These are phyloP conservation scores for Taiozyma sp. DNA, from an alignment of 1,139 yeast genomes.

Conservation along the genomic window DNA sequence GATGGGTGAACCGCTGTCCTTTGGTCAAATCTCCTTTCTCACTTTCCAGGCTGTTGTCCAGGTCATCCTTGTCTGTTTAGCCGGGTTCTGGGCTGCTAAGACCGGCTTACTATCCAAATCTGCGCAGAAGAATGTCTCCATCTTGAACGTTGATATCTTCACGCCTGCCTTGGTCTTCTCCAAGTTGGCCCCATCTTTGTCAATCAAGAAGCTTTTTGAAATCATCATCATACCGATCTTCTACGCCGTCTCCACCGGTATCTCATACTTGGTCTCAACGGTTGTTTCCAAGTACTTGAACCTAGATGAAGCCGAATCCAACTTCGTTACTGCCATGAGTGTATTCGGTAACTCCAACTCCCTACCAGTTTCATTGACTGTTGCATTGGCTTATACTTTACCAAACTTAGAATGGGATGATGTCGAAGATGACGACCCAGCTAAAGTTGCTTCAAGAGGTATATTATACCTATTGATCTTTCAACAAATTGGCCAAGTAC, in stretches of 20 bases:
- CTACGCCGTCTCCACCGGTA: slow-evolving; percentile 55
- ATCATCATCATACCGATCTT: slow-evolving; percentile 64
- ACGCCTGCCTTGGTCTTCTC: slow-evolving; percentile 77
- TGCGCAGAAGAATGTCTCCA: slow-evolving; percentile 59
- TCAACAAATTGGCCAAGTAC: slow-evolving; percentile 74
- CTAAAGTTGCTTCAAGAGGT: slow-evolving; percentile 71
- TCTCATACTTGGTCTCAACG: slow-evolving; percentile 51
- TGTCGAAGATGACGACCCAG: slow-evolving; percentile 55
- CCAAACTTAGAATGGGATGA: slow-evolving; percentile 76
- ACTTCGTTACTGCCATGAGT: slow-evolving; percentile 77
- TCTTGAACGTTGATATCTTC: slow-evolving; percentile 66
- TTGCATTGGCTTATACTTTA: slow-evolving; percentile 64
- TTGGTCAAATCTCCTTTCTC: slow-evolving; percentile 40
- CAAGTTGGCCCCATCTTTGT: slow-evolving; percentile 64
- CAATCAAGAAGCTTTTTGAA: slow-evolving; percentile 59
- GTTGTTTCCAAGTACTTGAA: slow-evolving; percentile 40
- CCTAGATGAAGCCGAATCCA: slow-evolving; percentile 60
- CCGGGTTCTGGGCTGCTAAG: slow-evolving; percentile 67
- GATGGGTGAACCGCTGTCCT: slow-evolving; percentile 17
- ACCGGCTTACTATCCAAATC: slow-evolving; percentile 52
- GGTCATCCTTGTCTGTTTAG: slow-evolving; percentile 63
- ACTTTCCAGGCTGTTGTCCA: slow-evolving; percentile 73
- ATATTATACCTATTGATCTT: slow-evolving; percentile 65
- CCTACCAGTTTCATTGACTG: slow-evolving; percentile 68
- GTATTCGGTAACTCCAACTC: slow-evolving; percentile 82